phyloP scores from a whole-genome alignment of 139 green algal species.

The Auxenochlorella pyrenoidosa region DNA sequence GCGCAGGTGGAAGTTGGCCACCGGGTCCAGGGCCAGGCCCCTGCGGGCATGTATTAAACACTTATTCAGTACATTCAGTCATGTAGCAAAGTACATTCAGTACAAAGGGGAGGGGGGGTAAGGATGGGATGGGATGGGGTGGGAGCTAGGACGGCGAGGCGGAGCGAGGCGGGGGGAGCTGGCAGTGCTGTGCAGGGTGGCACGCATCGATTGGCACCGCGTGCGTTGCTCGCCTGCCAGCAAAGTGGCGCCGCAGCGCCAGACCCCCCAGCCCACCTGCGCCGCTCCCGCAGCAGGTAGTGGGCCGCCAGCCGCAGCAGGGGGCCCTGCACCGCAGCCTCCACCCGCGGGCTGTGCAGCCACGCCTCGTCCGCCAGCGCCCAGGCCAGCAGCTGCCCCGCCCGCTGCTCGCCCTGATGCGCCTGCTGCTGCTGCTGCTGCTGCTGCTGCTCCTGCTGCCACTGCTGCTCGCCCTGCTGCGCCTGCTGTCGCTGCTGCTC shows the following conservation, averaged over 20 bases:
- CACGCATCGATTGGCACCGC: not conserved
- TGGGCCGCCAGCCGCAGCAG: slow-evolving; percentile 65
- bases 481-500: too few relatives aligned
- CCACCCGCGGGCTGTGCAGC: slow-evolving; percentile 22
- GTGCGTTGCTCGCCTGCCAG: too few relatives aligned
- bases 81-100: too few relatives aligned
- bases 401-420: not conserved
- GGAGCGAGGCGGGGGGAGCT: too few relatives aligned
- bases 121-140: too few relatives aligned
- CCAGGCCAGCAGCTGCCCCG: slow-evolving; percentile 14
- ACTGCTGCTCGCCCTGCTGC: slow-evolving; percentile 8
- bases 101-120: too few relatives aligned
- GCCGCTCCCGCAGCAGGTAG: slow-evolving; percentile 75
- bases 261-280: slow-evolving; percentile 20
- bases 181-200: not conserved
- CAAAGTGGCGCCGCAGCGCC: not conserved
- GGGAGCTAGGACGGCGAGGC: not conserved
- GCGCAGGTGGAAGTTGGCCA: slow-evolving; percentile 87
- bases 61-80: too few relatives aligned
- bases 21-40: slow-evolving; percentile 77
- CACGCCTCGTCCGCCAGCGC: slow-evolving; percentile 23
- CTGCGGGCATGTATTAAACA: too few relatives aligned
- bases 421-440: not conserved
- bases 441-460: not conserved
- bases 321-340: slow-evolving; percentile 28